These are phyloP conservation scores for Diplocarpon mali DNA, from an alignment of 2,329 filamentous ascomycete species.

Conservation along the genomic window DNA sequence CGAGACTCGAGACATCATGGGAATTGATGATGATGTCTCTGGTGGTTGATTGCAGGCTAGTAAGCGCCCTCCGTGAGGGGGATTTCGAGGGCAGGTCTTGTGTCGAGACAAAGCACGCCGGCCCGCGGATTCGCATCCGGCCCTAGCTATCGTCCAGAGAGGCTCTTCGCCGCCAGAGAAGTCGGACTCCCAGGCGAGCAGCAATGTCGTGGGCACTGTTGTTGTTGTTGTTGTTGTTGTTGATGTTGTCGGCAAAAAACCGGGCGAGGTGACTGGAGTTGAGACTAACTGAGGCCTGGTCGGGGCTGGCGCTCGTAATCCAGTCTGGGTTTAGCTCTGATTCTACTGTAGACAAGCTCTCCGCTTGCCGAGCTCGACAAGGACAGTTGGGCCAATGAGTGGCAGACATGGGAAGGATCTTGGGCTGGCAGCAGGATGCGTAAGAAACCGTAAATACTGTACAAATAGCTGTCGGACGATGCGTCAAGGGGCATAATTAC, in stretches of 20 bases:
- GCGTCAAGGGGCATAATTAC: no score
- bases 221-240: slow-evolving; percentile 7
- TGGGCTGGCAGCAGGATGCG: neutral
- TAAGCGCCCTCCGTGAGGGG: slow-evolving; percentile 5
- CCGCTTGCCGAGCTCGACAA: neutral
- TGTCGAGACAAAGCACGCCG: slow-evolving; percentile 1
- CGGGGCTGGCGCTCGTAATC: neutral
- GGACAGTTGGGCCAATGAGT: no score
- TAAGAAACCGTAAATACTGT: neutral
- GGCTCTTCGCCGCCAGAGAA: slow-evolving; percentile 2
- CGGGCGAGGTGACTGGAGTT: neutral
- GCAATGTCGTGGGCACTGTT: slow-evolving; percentile 5
- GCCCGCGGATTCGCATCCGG: slow-evolving; percentile 11
- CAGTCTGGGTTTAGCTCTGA: neutral
- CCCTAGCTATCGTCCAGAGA: slow-evolving; percentile 9
- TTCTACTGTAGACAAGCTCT: neutral
- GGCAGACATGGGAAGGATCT: neutral
- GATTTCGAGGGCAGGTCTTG: slow-evolving; percentile 1
- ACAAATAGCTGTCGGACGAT: neutral
- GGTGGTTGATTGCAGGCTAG: slow-evolving; percentile 7
- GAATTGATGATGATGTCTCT: slow-evolving; percentile 25
- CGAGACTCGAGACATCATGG: slow-evolving; percentile 21
- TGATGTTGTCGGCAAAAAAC: neutral
- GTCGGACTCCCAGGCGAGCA: slow-evolving; percentile 2
- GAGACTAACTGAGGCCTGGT: neutral